These are phyloP conservation scores for Atractiella rhizophila DNA, from an alignment of 768 basidiomycete genomes.

Conservation along the genomic window DNA sequence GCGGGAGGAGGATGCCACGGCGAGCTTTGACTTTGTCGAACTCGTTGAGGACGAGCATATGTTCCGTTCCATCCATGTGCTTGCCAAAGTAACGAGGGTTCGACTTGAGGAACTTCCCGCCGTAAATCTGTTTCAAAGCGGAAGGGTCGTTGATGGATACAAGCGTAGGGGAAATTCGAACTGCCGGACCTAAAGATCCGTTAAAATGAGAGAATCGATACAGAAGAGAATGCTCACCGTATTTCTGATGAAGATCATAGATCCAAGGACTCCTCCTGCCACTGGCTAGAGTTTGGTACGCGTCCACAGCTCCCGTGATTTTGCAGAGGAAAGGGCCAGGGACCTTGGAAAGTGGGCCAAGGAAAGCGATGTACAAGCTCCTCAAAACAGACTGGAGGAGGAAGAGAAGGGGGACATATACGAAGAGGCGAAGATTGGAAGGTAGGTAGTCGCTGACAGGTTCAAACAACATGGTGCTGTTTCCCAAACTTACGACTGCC, in stretches of 20 bases:
- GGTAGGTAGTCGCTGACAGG: too few relatives aligned
- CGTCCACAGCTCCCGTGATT: not conserved
- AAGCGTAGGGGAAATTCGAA: not conserved
- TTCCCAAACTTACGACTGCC: too few relatives aligned
- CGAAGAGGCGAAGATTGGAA: too few relatives aligned
- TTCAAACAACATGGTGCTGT: too few relatives aligned
- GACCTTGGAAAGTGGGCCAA: not conserved
- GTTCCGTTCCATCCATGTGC: constrained; percentile 1
- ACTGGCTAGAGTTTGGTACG: not conserved
- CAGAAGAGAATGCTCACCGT: not conserved
- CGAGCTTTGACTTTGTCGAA: not conserved
- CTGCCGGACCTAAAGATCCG: not conserved
- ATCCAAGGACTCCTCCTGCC: not conserved
- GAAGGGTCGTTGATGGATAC: not conserved
- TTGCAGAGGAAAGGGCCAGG: not conserved
- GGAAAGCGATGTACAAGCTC: not conserved
- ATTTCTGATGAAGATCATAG: not conserved
- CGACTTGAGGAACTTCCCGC: constrained; percentile 1
- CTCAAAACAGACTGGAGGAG: too few relatives aligned
- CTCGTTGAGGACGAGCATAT: constrained; percentile 1
- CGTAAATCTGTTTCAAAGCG: not conserved
- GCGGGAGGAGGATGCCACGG: not conserved
- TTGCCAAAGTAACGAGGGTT: not conserved
- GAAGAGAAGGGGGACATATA: too few relatives aligned
- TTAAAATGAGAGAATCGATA: not conserved